Percentiles rank a stretch among this genome's conserved stretches.
Conservation (phyloP, 768 basidiomycete species). For the Trametes punicea region DNA sequence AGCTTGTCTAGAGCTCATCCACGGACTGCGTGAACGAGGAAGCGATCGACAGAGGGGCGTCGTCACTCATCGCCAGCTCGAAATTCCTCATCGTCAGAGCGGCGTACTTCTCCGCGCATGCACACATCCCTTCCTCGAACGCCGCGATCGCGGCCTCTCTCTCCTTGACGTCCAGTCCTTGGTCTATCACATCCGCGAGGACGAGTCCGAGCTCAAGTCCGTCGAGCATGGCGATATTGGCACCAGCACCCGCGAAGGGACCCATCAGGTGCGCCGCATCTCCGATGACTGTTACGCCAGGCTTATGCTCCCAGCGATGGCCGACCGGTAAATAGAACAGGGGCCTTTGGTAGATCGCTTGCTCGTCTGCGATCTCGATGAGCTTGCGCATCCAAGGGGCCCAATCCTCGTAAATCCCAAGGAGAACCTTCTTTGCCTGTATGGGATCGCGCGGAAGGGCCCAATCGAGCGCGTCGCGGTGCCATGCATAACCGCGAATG, state of each 20-base stretch:
- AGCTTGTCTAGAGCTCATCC: neutral
- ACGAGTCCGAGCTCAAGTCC: neutral
- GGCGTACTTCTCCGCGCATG: neutral
- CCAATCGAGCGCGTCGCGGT: slow-evolving; percentile 15
- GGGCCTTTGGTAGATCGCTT: neutral
- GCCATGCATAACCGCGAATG: slow-evolving; percentile 11
- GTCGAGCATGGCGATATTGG: neutral
- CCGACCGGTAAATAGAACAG: neutral
- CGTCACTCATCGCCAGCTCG: neutral
- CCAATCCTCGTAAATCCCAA: slow-evolving; percentile 3
- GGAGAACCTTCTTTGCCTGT: slow-evolving; percentile 10
- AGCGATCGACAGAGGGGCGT: neutral
- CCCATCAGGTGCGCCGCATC: neutral
- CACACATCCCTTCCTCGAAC: neutral
- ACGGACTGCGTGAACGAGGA: neutral
- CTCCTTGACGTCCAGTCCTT: neutral
- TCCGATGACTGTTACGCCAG: neutral
- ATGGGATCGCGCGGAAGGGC: slow-evolving; percentile 1
- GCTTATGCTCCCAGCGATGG: neutral
- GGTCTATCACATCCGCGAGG: neutral
- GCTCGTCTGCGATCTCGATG: slow-evolving; percentile 6
- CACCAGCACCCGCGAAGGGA: neutral
- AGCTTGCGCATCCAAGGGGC: slow-evolving; percentile 14
- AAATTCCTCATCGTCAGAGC: neutral
- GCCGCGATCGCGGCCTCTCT: neutral